Conservation (phyloP, 192 early-diverging fungal species). For the Backusella sp. region DNA sequence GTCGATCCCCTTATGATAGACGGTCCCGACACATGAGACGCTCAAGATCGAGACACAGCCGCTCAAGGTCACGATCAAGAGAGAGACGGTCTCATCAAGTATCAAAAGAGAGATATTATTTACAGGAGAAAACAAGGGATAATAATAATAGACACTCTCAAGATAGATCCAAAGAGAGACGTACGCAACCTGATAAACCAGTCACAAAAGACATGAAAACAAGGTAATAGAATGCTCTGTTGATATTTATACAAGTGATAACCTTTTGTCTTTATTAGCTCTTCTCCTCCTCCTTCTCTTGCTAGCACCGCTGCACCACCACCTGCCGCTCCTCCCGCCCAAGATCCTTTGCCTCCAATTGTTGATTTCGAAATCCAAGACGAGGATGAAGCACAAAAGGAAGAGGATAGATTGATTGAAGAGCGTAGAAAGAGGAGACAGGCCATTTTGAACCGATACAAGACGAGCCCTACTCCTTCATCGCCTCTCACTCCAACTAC, state of each 20-base stretch:
- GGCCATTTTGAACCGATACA: conserved; percentile 73
- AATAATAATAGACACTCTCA: conserved; percentile 8
- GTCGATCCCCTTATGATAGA: not conserved
- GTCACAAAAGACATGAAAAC: not conserved
- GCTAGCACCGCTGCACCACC: not conserved
- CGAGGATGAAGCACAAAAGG: conserved; percentile 58
- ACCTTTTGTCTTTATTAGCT: not conserved
- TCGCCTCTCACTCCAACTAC: not conserved
- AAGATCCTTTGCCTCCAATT: not conserved
- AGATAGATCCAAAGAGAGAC: not conserved
- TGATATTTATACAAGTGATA: not conserved
- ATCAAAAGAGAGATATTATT: not conserved
- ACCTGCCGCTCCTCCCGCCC: not conserved
- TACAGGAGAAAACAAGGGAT: not conserved
- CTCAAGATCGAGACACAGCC: not conserved
- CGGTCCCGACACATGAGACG: not conserved
- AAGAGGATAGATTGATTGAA: conserved; percentile 80
- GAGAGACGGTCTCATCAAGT: not conserved
- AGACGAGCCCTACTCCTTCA: conserved; percentile 23
- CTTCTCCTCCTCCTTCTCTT: not conserved
- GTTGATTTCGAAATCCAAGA: conserved; percentile 27
- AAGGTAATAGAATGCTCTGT: not conserved
- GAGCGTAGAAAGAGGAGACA: conserved; percentile 77
- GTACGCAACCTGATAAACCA: not conserved
- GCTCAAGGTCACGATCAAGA: not conserved